These are phyloP conservation scores for Catharanthus roseus DNA, from an alignment of 257 asterid species.

Conservation along the genomic window DNA sequence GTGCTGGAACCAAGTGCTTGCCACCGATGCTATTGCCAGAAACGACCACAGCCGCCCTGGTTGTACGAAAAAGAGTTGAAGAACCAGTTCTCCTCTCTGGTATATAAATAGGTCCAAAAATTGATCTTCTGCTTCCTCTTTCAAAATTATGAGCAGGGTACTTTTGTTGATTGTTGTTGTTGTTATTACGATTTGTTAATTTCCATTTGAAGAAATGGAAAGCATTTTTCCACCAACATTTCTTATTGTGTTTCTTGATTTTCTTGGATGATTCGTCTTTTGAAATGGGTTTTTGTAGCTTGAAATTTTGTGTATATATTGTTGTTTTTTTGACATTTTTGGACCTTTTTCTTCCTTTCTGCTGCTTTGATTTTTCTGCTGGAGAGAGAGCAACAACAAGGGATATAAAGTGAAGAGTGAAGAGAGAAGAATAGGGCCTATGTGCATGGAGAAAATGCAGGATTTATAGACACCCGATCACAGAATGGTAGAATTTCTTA, in stretches of 20 bases:
- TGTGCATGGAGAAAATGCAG: too few relatives aligned
- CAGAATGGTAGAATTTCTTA: too few relatives aligned
- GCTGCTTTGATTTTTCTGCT: too few relatives aligned
- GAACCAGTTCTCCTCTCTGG: constrained; percentile 70
- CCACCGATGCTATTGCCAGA: too few relatives aligned
- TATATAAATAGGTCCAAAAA: constrained; percentile 62
- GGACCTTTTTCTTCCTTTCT: too few relatives aligned
- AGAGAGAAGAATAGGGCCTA: too few relatives aligned
- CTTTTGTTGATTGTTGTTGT: background rate
- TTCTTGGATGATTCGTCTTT: constrained; percentile 28
- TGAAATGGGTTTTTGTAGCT: constrained; percentile 34
- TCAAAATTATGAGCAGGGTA: constrained; percentile 1
- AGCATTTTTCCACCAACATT: constrained; percentile 77
- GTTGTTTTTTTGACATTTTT: constrained; percentile 36
- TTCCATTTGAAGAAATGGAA: constrained; percentile 47
- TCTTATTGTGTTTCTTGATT: constrained; percentile 64
- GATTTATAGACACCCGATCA: too few relatives aligned
- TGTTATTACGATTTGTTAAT: constrained; percentile 8
- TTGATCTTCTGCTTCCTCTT: constrained; percentile 30
- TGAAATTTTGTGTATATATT: constrained; percentile 25
- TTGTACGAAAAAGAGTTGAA: constrained; percentile 49
- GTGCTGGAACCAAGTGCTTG: too few relatives aligned
- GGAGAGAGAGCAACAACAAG: background rate
- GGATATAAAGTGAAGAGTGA: background rate
- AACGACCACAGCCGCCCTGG: too few relatives aligned